Evolutionary conservation across 306 rosid genomes (phyloP).

Genomic region (Purshia tridentata): DNA sequence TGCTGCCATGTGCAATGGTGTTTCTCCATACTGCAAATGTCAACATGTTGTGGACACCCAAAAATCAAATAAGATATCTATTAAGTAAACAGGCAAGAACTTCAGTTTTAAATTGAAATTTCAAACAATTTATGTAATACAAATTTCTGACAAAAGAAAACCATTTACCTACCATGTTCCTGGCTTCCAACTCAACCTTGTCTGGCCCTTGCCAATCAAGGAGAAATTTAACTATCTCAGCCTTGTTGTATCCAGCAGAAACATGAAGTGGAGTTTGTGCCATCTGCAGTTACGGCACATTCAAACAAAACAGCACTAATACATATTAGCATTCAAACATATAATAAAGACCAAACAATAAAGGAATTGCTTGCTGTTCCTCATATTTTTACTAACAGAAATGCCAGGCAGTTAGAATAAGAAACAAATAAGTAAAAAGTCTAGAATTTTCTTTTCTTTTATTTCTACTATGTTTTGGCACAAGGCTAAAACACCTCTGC

Average conservation of each 20-base stretch:
- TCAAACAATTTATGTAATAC: neutral
- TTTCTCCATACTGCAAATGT: constrained; percentile 79
- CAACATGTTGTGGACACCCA: constrained; percentile 13
- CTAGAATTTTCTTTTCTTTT: neutral
- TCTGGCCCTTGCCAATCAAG: constrained; percentile 75
- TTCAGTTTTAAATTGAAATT: neutral
- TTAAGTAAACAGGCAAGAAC: neutral
- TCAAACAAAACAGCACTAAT: neutral
- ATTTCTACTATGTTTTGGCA: neutral
- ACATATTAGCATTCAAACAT: neutral
- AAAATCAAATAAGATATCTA: constrained; percentile 7
- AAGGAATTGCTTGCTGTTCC: neutral
- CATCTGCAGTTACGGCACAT: constrained; percentile 54
- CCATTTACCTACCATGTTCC: constrained; percentile 66
- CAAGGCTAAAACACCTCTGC: neutral
- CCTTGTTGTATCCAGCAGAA: constrained; percentile 75
- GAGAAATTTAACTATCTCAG: constrained; percentile 75
- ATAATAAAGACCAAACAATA: neutral
- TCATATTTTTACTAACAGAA: neutral
- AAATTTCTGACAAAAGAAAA: constrained; percentile 3
- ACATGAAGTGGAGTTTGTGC: constrained; percentile 91
- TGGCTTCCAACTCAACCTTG: constrained; percentile 76
- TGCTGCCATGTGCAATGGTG: constrained; percentile 96
- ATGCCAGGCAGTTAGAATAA: too few species aligned
- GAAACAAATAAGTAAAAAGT: too few species aligned